Conservation (phyloP, 352 stramenopile genomes). For the Pythium utonaiense region DNA sequence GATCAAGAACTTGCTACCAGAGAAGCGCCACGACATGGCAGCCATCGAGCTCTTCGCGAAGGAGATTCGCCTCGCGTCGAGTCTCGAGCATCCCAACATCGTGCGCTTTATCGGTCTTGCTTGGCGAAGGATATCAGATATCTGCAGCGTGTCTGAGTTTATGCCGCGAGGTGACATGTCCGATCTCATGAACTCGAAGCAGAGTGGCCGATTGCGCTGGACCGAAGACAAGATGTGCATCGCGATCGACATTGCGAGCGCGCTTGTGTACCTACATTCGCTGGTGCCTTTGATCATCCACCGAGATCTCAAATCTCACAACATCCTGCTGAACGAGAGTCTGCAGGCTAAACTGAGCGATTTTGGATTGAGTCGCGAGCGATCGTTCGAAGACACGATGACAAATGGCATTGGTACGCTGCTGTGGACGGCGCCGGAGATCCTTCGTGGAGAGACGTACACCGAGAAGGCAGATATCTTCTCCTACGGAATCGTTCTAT, state of each 20-base stretch:
- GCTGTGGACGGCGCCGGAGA: slow-evolving; percentile 60
- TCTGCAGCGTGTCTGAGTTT: slow-evolving; percentile 65
- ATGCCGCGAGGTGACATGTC: slow-evolving; percentile 55
- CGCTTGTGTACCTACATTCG: slow-evolving; percentile 63
- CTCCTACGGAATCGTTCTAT: slow-evolving; percentile 60
- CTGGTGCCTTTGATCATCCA: slow-evolving; percentile 55
- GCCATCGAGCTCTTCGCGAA: slow-evolving; percentile 48
- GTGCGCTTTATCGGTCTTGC: slow-evolving; percentile 58
- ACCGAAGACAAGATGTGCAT: slow-evolving; percentile 50
- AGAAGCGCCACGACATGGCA: slow-evolving; percentile 38
- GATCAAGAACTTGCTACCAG: slow-evolving; percentile 55
- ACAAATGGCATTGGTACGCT: slow-evolving; percentile 56
- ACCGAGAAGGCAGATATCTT: slow-evolving; percentile 59
- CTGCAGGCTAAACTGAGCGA: slow-evolving; percentile 58
- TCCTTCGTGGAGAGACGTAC: slow-evolving; percentile 52
- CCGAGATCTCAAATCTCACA: slow-evolving; percentile 65
- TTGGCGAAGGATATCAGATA: slow-evolving; percentile 47
- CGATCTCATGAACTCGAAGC: slow-evolving; percentile 39
- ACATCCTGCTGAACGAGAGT: slow-evolving; percentile 43
- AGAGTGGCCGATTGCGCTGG: slow-evolving; percentile 35
- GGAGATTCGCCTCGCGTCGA: slow-evolving; percentile 46
- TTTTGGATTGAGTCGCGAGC: slow-evolving; percentile 53
- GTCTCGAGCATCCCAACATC: slow-evolving; percentile 62
- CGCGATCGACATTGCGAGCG: slow-evolving; percentile 53
- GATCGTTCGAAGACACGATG: slow-evolving; percentile 62